Evolutionary conservation across 1,139 yeast species (phyloP).

Genomic region (Taphrina confusa): DNA sequence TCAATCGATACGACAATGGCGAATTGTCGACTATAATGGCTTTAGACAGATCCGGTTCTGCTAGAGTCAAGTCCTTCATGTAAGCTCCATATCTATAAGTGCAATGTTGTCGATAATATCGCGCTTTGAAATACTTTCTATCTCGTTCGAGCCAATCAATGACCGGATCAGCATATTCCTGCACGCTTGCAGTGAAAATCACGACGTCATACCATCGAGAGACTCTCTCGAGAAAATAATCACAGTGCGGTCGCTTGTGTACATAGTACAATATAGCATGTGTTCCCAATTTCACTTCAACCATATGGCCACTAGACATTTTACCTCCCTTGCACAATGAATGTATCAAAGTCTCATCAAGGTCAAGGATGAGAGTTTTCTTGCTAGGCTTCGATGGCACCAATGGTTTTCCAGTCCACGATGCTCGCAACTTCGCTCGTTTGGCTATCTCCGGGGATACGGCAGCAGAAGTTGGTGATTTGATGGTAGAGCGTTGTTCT

Average conservation of each 20-base stretch:
- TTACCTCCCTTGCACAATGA: conserved; percentile 71
- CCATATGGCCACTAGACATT: conserved; percentile 66
- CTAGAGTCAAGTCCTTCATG: conserved; percentile 72
- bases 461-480: conserved; percentile 29
- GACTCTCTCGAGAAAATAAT: conserved; percentile 73
- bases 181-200: conserved; percentile 89
- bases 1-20: conserved; percentile 80
- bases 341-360: conserved; percentile 92
- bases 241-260: conserved; percentile 89
- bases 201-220: conserved; percentile 86
- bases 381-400: conserved; percentile 10
- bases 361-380: conserved; percentile 79
- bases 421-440: conserved; percentile 18
- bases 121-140: conserved; percentile 54
- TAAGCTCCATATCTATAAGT: conserved; percentile 76
- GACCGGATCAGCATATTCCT: conserved; percentile 95
- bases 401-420: neutral
- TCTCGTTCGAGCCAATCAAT: conserved; percentile 79
- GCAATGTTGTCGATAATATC: conserved; percentile 81
- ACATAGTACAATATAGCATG: conserved; percentile 81
- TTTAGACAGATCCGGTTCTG: conserved; percentile 62
- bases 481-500: neutral
- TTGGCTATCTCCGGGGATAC: conserved; percentile 18
- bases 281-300: conserved; percentile 73
- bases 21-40: conserved; percentile 87